Conservation (phyloP, 2,329 filamentous ascomycete genomes). For the Aspergillus hiratsukae region DNA sequence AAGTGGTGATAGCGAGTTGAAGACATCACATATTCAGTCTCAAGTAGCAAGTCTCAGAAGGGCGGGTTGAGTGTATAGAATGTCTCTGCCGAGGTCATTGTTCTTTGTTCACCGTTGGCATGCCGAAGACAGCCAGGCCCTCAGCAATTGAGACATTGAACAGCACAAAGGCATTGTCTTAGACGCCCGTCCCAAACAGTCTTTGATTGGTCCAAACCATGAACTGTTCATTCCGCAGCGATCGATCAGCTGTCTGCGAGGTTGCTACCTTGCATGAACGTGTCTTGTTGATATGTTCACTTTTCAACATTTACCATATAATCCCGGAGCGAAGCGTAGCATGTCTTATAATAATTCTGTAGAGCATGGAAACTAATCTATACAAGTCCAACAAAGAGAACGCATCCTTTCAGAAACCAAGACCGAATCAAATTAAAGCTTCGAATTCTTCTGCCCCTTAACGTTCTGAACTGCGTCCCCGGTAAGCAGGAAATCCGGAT, state of each 20-base stretch:
- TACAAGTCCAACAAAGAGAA: background rate
- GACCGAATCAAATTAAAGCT: slow-evolving; percentile 41
- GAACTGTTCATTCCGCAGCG: background rate
- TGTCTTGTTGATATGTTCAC: background rate
- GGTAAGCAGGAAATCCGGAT: slow-evolving; percentile 57
- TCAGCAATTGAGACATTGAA: background rate
- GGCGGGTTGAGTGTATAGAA: background rate
- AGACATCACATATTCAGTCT: background rate
- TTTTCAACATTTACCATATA: background rate
- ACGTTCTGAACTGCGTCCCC: slow-evolving; percentile 54
- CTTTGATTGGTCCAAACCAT: background rate
- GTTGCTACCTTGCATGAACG: background rate
- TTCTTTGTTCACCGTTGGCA: background rate
- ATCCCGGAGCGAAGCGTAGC: too few species aligned
- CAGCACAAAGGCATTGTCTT: background rate
- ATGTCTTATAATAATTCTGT: background rate
- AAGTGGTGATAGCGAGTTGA: background rate
- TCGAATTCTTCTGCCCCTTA: slow-evolving; percentile 54
- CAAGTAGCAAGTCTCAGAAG: background rate
- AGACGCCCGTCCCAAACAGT: background rate
- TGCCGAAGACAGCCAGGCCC: background rate
- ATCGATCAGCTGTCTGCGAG: background rate
- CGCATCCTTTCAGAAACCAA: background rate
- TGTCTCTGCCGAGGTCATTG: background rate
- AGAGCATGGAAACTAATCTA: background rate